Conservation (phyloP, 495 filamentous ascomycete genomes). For the Xylaria longipes region DNA sequence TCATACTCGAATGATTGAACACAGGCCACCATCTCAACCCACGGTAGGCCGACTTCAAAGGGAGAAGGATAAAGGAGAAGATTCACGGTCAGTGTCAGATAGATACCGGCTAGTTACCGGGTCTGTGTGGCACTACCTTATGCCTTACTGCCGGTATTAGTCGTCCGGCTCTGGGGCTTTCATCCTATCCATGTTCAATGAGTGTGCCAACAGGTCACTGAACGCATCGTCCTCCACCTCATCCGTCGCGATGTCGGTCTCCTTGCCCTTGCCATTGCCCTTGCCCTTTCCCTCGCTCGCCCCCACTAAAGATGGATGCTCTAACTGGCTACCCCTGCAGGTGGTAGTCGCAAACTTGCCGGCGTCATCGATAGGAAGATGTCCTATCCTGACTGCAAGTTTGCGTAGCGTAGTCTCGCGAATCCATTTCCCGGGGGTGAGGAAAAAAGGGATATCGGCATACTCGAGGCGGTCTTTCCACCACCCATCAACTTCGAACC, state of each 20-base stretch:
- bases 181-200: conserved; percentile 23
- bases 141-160: conserved; percentile 23
- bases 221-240: conserved; percentile 24
- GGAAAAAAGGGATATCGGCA: conserved; percentile 19
- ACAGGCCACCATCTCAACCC: conserved; percentile 10
- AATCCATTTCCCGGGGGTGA: conserved; percentile 23
- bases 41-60: conserved; percentile 7
- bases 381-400: conserved; percentile 22
- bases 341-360: conserved; percentile 21
- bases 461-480: conserved; percentile 21
- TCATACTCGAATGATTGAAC: conserved; percentile 11
- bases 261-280: conserved; percentile 17
- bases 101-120: conserved; percentile 16
- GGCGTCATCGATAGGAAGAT: conserved; percentile 22
- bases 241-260: conserved; percentile 24
- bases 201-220: conserved; percentile 24
- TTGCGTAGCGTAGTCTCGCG: conserved; percentile 19
- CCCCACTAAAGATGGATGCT: conserved; percentile 21
- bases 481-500: conserved; percentile 24
- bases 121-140: conserved; percentile 19
- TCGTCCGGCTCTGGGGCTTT: conserved; percentile 21
- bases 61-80: conserved; percentile 16
- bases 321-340: conserved; percentile 23
- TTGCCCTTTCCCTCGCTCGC: conserved; percentile 21
- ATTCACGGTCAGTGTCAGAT: conserved; percentile 17